Conservation (phyloP, 805 yeast genomes). For the Starmerella vitae region DNA sequence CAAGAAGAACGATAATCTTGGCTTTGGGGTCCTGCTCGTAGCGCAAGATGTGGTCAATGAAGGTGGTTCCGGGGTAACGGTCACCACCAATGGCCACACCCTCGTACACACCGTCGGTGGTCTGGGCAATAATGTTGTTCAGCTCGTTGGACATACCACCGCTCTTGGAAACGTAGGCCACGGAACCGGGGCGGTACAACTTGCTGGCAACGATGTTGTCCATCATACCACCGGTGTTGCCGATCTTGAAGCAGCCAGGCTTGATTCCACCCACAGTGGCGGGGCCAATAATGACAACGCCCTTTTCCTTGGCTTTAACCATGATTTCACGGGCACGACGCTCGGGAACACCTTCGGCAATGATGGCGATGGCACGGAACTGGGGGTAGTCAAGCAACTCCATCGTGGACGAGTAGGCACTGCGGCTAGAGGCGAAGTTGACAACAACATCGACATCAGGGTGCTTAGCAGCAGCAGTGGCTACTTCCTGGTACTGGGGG, state of each 20-base stretch:
- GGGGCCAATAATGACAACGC: conserved; percentile 36
- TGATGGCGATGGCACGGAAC: conserved; percentile 35
- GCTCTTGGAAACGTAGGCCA: conserved; percentile 36
- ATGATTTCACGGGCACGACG: conserved; percentile 37
- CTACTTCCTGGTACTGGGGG: conserved; percentile 35
- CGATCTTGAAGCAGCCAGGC: conserved; percentile 38
- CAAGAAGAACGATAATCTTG: conserved; percentile 51
- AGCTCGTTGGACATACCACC: conserved; percentile 39
- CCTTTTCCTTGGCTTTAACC: conserved; percentile 32
- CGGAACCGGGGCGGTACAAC: conserved; percentile 37
- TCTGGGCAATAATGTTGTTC: conserved; percentile 34
- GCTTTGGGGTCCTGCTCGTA: conserved; percentile 51
- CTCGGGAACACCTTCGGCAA: conserved; percentile 39
- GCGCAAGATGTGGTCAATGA: conserved; percentile 53
- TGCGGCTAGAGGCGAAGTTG: conserved; percentile 36
- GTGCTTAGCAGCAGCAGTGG: conserved; percentile 32
- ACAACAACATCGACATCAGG: conserved; percentile 38
- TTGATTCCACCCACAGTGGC: conserved; percentile 39
- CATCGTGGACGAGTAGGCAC: conserved; percentile 36
- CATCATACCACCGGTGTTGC: conserved; percentile 40
- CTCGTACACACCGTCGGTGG: conserved; percentile 37
- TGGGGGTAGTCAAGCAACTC: conserved; percentile 36
- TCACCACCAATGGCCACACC: conserved; percentile 65
- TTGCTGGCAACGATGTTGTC: conserved; percentile 37
- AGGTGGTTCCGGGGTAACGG: conserved; percentile 60